Evolutionary conservation across 1,284 basidiomycete species (phyloP).

Genomic region (Apiotrichum gamsii): DNA sequence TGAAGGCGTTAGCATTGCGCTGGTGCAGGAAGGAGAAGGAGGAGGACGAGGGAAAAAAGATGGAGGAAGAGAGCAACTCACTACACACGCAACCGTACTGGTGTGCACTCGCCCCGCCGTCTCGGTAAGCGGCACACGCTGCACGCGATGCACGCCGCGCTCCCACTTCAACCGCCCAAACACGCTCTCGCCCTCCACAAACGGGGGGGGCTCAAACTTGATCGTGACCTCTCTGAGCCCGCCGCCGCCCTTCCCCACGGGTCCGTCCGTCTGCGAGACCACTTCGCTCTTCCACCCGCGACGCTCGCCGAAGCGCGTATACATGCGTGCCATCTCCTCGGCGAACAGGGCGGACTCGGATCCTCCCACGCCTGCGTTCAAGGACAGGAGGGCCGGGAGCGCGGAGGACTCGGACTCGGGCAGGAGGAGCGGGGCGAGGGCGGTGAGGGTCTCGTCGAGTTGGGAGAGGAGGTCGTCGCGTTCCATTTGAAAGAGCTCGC

Average conservation of each 20-base stretch:
- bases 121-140: conserved; percentile 87
- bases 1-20: no score
- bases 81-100: conserved; percentile 81
- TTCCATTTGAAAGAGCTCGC: conserved; percentile 69
- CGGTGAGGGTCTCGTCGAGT: conserved; percentile 53
- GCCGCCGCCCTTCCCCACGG: conserved; percentile 54
- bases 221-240: conserved; percentile 79
- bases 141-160: conserved; percentile 92
- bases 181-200: conserved; percentile 64
- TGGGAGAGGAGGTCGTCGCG: conserved; percentile 53
- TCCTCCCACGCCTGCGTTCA: conserved; percentile 90
- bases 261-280: conserved; percentile 43
- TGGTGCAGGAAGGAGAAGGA: no score
- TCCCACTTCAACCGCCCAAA: conserved; percentile 82
- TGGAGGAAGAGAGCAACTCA: conserved; percentile 47
- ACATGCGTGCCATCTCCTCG: conserved; percentile 75
- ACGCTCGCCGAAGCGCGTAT: conserved; percentile 60
- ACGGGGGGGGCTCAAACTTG: conserved; percentile 26
- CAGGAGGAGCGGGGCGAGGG: conserved; percentile 65
- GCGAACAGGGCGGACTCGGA: conserved; percentile 81
- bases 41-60: conserved; percentile 17
- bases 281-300: conserved; percentile 46
- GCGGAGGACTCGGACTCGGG: conserved; percentile 60
- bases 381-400: conserved; percentile 74
- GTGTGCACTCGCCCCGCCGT: conserved; percentile 82